Percentiles rank a stretch among this genome's conserved stretches.
Evolutionary conservation across 164 flowering plant genomes (phyloP).

Genomic region (Liriodendron chinense): DNA sequence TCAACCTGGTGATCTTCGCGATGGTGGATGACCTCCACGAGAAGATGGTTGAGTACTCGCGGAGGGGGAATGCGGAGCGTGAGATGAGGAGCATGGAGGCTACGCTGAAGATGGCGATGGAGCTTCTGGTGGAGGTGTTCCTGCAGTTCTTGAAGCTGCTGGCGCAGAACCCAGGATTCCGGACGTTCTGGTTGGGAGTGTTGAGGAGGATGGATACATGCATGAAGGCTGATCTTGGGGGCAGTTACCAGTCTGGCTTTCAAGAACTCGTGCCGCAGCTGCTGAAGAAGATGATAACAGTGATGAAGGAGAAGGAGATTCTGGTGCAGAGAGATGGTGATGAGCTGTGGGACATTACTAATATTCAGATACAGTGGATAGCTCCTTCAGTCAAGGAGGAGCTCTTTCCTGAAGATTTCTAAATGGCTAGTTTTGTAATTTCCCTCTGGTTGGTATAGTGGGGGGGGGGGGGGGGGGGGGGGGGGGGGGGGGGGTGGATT

Average conservation of each 20-base stretch:
- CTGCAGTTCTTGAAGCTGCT: constrained; percentile 56
- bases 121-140: constrained; percentile 60
- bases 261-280: constrained; percentile 55
- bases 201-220: constrained; percentile 92
- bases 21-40: constrained; percentile 94
- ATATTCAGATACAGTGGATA: constrained; percentile 93
- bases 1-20: constrained; percentile 69
- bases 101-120: constrained; percentile 71
- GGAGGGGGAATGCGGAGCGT: constrained; percentile 63
- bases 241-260: constrained; percentile 40
- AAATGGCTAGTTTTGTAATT: too few relatives aligned
- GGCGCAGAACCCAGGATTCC: constrained; percentile 49
- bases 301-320: constrained; percentile 68
- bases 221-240: constrained; percentile 82
- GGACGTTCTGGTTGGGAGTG: constrained; percentile 81
- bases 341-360: constrained; percentile 85
- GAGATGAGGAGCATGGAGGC: constrained; percentile 83
- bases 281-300: constrained; percentile 56
- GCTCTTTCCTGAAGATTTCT: constrained; percentile 60
- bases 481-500: too few relatives aligned
- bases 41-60: constrained; percentile 78
- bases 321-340: constrained; percentile 56
- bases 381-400: constrained; percentile 84
- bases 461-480: too few relatives aligned
- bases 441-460: too few relatives aligned